Percentiles rank a stretch among this genome's conserved stretches.
These are phyloP conservation scores for Schizophyllum amplum DNA, from an alignment of 1,284 basidiomycete species.

Conservation along the genomic window DNA sequence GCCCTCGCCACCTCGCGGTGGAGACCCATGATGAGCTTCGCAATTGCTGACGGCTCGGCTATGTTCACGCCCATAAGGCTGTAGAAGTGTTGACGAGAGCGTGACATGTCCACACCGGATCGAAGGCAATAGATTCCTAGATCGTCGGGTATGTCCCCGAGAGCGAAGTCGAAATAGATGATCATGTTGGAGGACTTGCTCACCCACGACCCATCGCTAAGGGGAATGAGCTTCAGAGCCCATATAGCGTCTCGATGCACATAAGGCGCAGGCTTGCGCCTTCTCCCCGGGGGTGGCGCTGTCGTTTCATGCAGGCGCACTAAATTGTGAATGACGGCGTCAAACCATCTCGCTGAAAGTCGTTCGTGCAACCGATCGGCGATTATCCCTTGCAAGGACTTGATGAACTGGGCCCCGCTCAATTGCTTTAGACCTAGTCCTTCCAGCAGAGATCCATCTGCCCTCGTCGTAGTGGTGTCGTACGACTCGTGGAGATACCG, in stretches of 20 bases:
- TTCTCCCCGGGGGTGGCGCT: background rate
- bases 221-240: background rate
- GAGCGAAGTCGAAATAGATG: background rate
- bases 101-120: background rate
- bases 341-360: background rate
- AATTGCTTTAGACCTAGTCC: conserved; percentile 2
- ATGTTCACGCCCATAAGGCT: background rate
- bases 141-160: background rate
- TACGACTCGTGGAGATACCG: background rate
- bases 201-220: background rate
- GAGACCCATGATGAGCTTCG: background rate
- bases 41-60: background rate
- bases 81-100: background rate
- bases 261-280: background rate
- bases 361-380: background rate
- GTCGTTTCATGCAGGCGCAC: background rate
- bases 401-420: background rate
- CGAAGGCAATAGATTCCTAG: background rate
- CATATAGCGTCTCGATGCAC: background rate
- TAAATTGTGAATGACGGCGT: background rate
- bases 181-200: background rate
- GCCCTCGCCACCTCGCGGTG: background rate
- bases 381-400: background rate
- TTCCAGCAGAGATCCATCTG: conserved; percentile 14
- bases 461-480: conserved; percentile 13